Conservation (phyloP, 108 stramenopile species). For the Asterionellopsis glacialis region DNA sequence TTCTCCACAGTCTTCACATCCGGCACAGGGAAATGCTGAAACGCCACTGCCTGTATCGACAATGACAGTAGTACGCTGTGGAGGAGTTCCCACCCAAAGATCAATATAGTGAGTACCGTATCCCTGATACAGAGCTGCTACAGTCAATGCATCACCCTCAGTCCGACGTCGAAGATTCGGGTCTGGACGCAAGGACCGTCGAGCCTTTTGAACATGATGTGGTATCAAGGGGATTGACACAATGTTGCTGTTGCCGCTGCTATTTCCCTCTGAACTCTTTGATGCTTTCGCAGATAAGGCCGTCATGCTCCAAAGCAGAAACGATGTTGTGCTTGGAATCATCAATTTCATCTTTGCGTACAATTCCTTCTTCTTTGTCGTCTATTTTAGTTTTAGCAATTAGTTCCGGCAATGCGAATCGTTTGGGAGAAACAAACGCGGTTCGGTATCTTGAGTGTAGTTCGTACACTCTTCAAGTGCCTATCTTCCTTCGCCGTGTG, state of each 20-base stretch:
- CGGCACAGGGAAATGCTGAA: slow-evolving; percentile 89
- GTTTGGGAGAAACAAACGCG: too few relatives aligned
- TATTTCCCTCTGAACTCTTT: too few relatives aligned
- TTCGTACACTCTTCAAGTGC: too few relatives aligned
- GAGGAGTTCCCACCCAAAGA: slow-evolving; percentile 82
- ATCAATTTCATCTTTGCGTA: too few relatives aligned
- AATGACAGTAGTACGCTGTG: slow-evolving; percentile 90
- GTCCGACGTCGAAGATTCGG: background rate
- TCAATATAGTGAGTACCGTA: slow-evolving; percentile 90
- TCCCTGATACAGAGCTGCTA: slow-evolving; percentile 50
- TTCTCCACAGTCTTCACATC: slow-evolving; percentile 64
- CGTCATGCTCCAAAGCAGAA: too few relatives aligned
- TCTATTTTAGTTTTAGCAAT: too few relatives aligned
- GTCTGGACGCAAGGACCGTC: slow-evolving; percentile 3
- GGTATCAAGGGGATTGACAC: slow-evolving; percentile 34
- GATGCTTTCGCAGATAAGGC: too few relatives aligned
- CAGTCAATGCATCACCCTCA: background rate
- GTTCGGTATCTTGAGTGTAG: too few relatives aligned
- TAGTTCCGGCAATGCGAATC: too few relatives aligned
- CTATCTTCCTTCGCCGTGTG: too few relatives aligned
- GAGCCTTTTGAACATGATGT: slow-evolving; percentile 32
- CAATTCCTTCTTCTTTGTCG: too few relatives aligned
- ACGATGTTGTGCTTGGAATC: too few relatives aligned
- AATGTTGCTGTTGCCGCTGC: background rate
- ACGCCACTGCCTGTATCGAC: slow-evolving; percentile 84